Base-by-base conservation (phyloP, 78 protist species). In the Emiliania huxleyi region DNA sequence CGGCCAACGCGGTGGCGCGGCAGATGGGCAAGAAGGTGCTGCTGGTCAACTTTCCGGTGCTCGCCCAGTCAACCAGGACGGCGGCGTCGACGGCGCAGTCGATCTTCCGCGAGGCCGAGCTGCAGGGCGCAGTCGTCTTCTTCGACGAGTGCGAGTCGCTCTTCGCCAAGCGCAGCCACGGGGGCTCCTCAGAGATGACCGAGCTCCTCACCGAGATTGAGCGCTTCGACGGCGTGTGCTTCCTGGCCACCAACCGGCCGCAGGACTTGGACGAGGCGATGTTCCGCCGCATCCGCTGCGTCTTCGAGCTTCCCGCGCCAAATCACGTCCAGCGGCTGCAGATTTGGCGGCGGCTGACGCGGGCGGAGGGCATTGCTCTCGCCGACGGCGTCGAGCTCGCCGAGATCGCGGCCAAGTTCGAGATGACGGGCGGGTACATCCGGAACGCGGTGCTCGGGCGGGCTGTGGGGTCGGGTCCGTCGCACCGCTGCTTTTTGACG, bases 141-240 rank as follows among this genome's bases (percentile, higher is more conserved):
- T 96, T 96, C 77, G 97, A 96, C 69, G 97, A 96, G 85, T 96
- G 97, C 62, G 97, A 96, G 35, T 77, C 79, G 22, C 26, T 96
- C 42, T 96, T 96, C 40, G 95, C 95, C 40, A 1, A 90, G 44
- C 56, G 97, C 21, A 91, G 91, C 18, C 4, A 2, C n/a, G 88
- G 79, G 3, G 75, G 91, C 69, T 19, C 94, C 33, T 46, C 22
- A 1, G 22, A 87, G 18, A 43, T 96, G 35, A 94, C 73, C 75
- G 69, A 55, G 45, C 93, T 96, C 49, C 56, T 96, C 33, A 69
- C 95, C 37, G 96, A 94, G 44, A 44, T 96, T 19, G 97, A 96
- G 79, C 90, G 77, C 26, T 71, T 93, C 85, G 93, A 85, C 42
- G 96, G 96, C 12, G 55, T 96, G 49, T 62, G 91, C 69, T 77